Evolutionary conservation across 306 rosid genomes (phyloP).

Genomic region (Begonia fuchsioides): DNA sequence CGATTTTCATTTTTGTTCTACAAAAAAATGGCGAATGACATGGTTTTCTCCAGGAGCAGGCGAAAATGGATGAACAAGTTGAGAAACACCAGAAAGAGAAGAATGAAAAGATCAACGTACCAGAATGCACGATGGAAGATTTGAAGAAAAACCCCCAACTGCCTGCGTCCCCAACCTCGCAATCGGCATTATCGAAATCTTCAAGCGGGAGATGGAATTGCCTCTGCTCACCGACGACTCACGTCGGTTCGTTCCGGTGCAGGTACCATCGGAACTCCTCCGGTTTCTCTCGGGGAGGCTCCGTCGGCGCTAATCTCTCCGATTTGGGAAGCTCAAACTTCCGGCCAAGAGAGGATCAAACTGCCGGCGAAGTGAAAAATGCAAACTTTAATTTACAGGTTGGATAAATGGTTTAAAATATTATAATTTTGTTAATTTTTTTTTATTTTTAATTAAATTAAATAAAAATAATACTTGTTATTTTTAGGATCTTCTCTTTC

Average conservation of each 20-base stretch:
- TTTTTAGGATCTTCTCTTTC: too few relatives aligned
- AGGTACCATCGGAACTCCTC: conserved; percentile 26
- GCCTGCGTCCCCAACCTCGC: conserved; percentile 24
- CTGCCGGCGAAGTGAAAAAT: too few relatives aligned
- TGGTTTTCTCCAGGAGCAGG: too few relatives aligned
- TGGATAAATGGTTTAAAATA: too few relatives aligned
- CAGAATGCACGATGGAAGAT: conserved; percentile 19
- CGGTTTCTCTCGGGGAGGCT: conserved; percentile 21
- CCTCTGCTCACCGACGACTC: conserved; percentile 80
- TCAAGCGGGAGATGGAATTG: conserved; percentile 30
- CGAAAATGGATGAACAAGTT: conserved; percentile 21
- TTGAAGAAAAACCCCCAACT: conserved; percentile 23
- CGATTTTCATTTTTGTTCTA: too few relatives aligned
- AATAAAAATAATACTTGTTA: too few relatives aligned
- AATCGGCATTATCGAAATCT: conserved; percentile 7
- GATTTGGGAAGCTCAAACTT: conserved; percentile 12
- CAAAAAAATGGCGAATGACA: neutral
- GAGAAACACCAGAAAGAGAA: conserved; percentile 20
- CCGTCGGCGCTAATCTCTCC: conserved; percentile 47
- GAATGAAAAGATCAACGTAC: conserved; percentile 14
- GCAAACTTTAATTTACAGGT: too few relatives aligned
- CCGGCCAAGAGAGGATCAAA: too few relatives aligned
- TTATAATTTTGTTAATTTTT: too few relatives aligned
- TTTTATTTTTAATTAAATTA: too few relatives aligned
- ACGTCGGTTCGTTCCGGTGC: conserved; percentile 69